Conservation (phyloP, 2,329 filamentous ascomycete genomes). For the Fusarium sp. region DNA sequence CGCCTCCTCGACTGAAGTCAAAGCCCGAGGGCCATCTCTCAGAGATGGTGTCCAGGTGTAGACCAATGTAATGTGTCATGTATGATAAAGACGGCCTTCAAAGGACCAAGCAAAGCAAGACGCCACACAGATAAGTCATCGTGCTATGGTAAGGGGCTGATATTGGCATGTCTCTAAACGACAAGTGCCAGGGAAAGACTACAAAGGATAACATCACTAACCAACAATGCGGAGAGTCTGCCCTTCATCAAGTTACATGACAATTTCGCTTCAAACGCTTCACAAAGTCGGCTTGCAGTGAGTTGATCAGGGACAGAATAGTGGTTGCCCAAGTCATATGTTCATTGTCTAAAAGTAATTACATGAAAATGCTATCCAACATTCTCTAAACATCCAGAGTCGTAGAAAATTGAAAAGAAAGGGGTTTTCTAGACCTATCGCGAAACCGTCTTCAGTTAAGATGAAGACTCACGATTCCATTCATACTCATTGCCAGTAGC, state of each 20-base stretch:
- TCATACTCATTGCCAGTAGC: background rate
- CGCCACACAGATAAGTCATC: background rate
- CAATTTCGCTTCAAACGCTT: background rate
- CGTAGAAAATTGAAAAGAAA: slow-evolving; percentile 30
- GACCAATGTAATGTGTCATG: slow-evolving; percentile 11
- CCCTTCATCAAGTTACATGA: background rate
- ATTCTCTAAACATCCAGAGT: slow-evolving; percentile 13
- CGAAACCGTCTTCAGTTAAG: background rate
- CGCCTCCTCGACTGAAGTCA: no score
- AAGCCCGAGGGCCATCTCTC: background rate
- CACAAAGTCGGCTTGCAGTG: background rate
- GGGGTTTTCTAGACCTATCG: slow-evolving; percentile 4
- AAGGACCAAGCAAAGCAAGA: background rate
- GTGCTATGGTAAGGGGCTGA: background rate
- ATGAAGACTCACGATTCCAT: background rate
- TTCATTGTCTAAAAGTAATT: slow-evolving; percentile 36
- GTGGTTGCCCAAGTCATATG: slow-evolving; percentile 38
- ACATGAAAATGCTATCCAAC: slow-evolving; percentile 33
- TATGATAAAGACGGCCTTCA: background rate
- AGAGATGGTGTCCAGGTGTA: background rate
- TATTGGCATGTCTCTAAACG: background rate
- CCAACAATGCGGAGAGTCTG: background rate
- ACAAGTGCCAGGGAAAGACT: background rate
- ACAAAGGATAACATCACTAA: background rate
- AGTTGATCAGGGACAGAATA: slow-evolving; percentile 19